A percentile compares a stretch with the other conserved stretches of the same genome.
phyloP scores from a whole-genome alignment of 2,329 filamentous ascomycete genomes.

The Rhynchosporium secalis region DNA sequence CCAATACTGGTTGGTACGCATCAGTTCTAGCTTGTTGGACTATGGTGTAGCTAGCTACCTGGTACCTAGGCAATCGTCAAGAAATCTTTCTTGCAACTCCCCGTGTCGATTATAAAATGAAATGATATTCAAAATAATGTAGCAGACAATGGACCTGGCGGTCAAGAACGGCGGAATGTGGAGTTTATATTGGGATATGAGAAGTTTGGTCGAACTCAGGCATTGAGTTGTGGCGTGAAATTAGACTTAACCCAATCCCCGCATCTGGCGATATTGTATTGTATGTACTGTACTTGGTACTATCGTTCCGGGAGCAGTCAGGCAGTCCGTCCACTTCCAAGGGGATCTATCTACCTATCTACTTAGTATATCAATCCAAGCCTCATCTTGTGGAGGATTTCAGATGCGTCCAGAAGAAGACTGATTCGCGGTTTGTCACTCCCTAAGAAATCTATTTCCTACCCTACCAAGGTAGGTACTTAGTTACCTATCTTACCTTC shows the following conservation, averaged over 20 bases:
- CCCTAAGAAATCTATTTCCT: not conserved
- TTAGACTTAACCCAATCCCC: conserved; percentile 1
- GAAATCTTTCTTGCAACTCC: not conserved
- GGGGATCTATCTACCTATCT: not conserved
- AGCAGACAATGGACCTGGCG: not conserved
- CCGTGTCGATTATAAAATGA: not conserved
- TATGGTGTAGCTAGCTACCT: no score
- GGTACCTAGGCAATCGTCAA: not conserved
- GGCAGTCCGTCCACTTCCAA: no score
- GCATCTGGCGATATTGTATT: not conserved
- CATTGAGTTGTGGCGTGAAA: not conserved
- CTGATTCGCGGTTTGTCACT: conserved; percentile 9
- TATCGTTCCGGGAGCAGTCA: no score
- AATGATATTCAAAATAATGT: no score
- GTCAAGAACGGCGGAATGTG: not conserved
- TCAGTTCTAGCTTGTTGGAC: not conserved
- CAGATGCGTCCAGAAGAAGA: not conserved
- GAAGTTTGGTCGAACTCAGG: conserved; percentile 4
- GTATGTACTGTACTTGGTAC: not conserved
- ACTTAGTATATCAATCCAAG: not conserved
- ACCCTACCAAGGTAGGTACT: no score
- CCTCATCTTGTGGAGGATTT: conserved; percentile 1
- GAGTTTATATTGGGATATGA: not conserved
- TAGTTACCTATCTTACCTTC: no score
- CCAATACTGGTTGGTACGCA: not conserved